phyloP scores from a whole-genome alignment of 306 rosid species.

The Cicer judaicum region DNA sequence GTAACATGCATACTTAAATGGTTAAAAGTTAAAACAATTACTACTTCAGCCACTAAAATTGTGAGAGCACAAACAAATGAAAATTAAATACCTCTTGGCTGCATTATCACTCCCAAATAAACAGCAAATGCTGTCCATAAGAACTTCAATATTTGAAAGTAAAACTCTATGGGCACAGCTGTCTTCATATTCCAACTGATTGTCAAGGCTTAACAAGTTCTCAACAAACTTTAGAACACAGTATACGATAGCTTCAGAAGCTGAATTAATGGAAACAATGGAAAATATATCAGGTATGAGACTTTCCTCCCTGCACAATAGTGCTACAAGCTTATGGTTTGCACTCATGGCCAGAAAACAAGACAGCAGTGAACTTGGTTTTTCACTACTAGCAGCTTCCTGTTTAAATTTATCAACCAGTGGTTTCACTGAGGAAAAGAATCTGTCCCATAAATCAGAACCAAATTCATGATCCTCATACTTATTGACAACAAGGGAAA shows the following conservation, averaged over 20 bases:
- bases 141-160: constrained; percentile 67
- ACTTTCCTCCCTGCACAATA: constrained; percentile 63
- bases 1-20: constrained; percentile 30
- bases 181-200: constrained; percentile 64
- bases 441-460: constrained; percentile 74
- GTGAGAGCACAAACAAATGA: constrained; percentile 28
- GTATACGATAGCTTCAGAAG: constrained; percentile 73
- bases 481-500: constrained; percentile 69
- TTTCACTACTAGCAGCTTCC: constrained; percentile 90
- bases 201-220: constrained; percentile 74
- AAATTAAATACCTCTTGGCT: constrained; percentile 67
- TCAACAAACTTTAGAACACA: constrained; percentile 81
- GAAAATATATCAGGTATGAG: constrained; percentile 87
- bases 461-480: constrained; percentile 76
- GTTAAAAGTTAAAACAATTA: constrained; percentile 16
- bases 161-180: constrained; percentile 54
- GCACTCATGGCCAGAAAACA: constrained; percentile 90
- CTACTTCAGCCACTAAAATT: constrained; percentile 13
- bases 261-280: constrained; percentile 62
- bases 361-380: constrained; percentile 89
- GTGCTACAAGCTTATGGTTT: constrained; percentile 66
- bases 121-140: constrained; percentile 64
- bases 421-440: constrained; percentile 73
- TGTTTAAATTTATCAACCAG: constrained; percentile 73
- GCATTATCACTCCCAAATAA: constrained; percentile 71